Conservation (phyloP, 768 basidiomycete genomes). For the Strobilomyces echinocephalus region DNA sequence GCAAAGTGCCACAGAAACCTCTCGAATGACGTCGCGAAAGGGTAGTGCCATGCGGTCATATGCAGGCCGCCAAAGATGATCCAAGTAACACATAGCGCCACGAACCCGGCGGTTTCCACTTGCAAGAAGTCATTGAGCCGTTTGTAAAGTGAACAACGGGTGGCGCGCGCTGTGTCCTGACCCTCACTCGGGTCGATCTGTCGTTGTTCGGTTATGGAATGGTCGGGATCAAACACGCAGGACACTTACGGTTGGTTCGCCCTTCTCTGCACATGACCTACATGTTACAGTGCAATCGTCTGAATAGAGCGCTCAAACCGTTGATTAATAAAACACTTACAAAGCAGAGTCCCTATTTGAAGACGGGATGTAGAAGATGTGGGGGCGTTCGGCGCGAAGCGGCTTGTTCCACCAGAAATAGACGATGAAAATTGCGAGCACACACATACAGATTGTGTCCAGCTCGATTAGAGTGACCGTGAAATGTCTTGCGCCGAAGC, state of each 20-base stretch:
- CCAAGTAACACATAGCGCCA: background rate
- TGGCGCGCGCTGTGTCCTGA: background rate
- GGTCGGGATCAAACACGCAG: background rate
- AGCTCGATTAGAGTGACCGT: conserved; percentile 2
- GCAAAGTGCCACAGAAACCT: background rate
- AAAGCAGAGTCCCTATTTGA: background rate
- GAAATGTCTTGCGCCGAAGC: background rate
- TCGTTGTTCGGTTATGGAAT: background rate
- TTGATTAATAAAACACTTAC: background rate
- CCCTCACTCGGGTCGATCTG: background rate
- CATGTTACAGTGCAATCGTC: background rate
- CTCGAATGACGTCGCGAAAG: background rate
- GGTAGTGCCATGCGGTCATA: background rate
- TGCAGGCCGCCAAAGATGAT: background rate
- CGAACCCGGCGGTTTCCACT: background rate
- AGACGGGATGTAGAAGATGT: background rate
- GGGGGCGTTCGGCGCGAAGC: background rate
- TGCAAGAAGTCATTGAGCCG: background rate
- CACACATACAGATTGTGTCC: conserved; percentile 2
- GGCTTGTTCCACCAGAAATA: conserved; percentile 1
- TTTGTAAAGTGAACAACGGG: background rate
- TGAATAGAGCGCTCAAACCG: background rate
- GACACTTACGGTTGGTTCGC: background rate
- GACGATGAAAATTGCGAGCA: background rate
- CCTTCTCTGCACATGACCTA: background rate